Base-by-base conservation (phyloP, 305 asterid genomes). In the Rubia balearica region DNA sequence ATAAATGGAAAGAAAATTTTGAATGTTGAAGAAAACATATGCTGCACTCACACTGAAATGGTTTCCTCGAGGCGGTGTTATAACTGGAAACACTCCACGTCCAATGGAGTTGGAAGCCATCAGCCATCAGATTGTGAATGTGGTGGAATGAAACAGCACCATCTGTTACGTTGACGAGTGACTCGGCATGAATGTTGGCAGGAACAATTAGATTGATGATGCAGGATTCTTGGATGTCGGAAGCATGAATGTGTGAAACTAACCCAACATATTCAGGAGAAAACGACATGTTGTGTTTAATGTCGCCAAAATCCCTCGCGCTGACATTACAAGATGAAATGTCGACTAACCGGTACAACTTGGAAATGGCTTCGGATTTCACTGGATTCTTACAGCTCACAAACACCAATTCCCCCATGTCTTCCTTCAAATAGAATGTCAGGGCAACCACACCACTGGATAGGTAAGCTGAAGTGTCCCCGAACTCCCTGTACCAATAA, bases 191-290 rank as follows among this genome's bases (percentile, higher is more conserved):
- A n/a, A 68, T 1, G 12, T 17, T 11, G 21, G 69, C 59, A 8
- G 36, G 36, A 49, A 46, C 72, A 16, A 68, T 51, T 33, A 49
- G 19, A 9, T 68, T 2, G 63, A 72, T 51, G 69, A 46, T 62
- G 62, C 75, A 72, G 0, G 75, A 48, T 8, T 63, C 70, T 49
- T 49, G 63, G 24, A 72, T 49, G 22, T 63, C 75, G 0, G 63
- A 62, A 30, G 70, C 27, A 8, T 6, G 5, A 22, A 71, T 10
- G 48, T 51, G 4, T 33, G 17, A 1, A 19, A 55, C 75, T 12
- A 72, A 59, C 42, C 13, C 27, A 13, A 66, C 75, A 21, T 72
- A 63, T 0, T 33, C 36, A 41, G 63, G 21, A 66, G 19, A 40
- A 67, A 24, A 65, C 6, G 36, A 1, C 24, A 21, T 56, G 30